Percentiles rank a stretch among this genome's conserved stretches.
phyloP scores from a whole-genome alignment of 176 grass and related monocot genomes.

The Pontederia crassipes region DNA sequence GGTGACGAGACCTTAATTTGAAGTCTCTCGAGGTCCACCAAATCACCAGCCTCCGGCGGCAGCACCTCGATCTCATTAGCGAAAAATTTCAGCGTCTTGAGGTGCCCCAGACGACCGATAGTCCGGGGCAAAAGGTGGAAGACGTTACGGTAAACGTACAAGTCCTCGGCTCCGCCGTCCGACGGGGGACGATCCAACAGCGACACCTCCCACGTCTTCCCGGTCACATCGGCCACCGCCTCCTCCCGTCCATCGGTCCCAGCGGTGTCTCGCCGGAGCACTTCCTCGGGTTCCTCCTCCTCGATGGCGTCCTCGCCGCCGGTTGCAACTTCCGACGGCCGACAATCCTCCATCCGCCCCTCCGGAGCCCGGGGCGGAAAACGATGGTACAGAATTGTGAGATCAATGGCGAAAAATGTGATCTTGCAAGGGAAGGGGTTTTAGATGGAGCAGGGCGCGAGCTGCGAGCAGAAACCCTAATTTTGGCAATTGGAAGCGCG shows the following conservation, averaged over 20 bases:
- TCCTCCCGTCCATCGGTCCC: neutral
- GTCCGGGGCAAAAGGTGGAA: conserved; percentile 59
- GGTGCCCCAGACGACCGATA: conserved; percentile 31
- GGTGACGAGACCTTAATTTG: conserved; percentile 83
- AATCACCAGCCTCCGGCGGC: conserved; percentile 47
- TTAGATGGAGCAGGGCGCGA: too few relatives aligned
- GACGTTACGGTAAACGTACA: conserved; percentile 75
- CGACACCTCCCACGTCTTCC: conserved; percentile 75
- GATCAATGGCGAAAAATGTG: neutral
- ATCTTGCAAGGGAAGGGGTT: neutral
- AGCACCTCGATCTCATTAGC: conserved; percentile 89
- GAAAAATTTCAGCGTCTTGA: conserved; percentile 89
- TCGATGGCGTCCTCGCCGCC: neutral
- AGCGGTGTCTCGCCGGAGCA: neutral
- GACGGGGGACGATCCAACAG: conserved; percentile 20
- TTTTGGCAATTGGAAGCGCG: too few relatives aligned
- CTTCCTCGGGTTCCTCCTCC: neutral
- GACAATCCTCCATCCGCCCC: neutral
- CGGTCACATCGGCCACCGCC: conserved; percentile 44
- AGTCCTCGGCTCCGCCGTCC: conserved; percentile 27
- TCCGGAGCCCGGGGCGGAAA: neutral
- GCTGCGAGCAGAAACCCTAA: too few relatives aligned
- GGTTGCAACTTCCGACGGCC: conserved; percentile 9
- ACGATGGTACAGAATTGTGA: neutral
- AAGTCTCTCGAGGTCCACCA: conserved; percentile 60